A percentile compares a stretch with the other conserved stretches of the same genome.
Conservation (phyloP, 2,329 filamentous ascomycete genomes). For the Scleromitrula shiraiana region DNA sequence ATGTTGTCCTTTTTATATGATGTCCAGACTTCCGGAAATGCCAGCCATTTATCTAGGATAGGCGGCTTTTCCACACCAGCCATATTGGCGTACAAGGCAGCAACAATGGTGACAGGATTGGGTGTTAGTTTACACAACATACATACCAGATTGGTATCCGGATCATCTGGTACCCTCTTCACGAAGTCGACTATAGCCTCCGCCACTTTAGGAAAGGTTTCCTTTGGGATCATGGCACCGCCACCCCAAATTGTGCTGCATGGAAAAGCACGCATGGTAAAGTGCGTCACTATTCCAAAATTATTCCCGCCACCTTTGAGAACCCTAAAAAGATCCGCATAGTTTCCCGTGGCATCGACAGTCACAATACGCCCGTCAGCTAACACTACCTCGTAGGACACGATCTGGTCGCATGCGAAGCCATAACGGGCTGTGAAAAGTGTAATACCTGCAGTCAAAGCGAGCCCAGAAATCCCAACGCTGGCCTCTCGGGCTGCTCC, state of each 20-base stretch:
- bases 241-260: neutral
- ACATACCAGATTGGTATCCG: neutral
- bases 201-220: neutral
- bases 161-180: neutral
- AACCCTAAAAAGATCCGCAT: neutral
- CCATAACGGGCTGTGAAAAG: neutral
- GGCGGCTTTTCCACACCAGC: neutral
- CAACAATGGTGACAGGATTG: neutral
- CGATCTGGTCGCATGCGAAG: neutral
- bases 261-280: neutral
- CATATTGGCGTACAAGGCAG: neutral
- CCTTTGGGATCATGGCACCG: neutral
- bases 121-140: neutral
- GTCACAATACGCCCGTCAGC: neutral
- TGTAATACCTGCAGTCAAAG: neutral
- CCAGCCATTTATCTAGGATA: neutral
- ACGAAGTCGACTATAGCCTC: neutral
- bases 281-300: neutral
- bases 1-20: neutral
- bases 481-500: conserved; percentile 7
- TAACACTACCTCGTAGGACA: neutral
- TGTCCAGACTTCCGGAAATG: neutral
- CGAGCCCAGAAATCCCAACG: neutral
- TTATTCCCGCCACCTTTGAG: neutral
- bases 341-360: neutral